Conservation (phyloP, 495 filamentous ascomycete species). For the Apodospora peruviana region DNA sequence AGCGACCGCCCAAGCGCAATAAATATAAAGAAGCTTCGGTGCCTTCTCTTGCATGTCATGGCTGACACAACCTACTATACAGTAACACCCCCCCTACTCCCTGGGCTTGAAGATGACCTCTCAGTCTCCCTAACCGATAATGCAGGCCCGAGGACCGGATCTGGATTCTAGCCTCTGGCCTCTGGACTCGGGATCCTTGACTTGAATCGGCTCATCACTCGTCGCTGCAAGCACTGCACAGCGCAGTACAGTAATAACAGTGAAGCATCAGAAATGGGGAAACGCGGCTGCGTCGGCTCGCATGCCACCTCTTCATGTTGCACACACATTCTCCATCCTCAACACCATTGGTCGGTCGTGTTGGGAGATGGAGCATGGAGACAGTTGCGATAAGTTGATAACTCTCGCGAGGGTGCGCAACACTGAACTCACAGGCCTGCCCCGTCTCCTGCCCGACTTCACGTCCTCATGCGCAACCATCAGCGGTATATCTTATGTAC, state of each 20-base stretch:
- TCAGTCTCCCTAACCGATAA: neutral
- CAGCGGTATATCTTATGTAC: no score
- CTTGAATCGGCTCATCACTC: neutral
- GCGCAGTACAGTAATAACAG: neutral
- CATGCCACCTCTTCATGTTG: neutral
- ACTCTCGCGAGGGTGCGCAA: constrained; percentile 2
- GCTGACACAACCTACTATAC: neutral
- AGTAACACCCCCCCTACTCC: neutral
- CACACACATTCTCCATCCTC: neutral
- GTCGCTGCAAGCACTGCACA: neutral
- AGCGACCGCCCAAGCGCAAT: neutral
- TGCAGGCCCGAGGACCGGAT: no score
- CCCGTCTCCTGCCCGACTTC: neutral
- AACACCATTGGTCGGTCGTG: neutral
- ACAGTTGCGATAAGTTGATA: neutral
- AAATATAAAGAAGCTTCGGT: constrained; percentile 12
- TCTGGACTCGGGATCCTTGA: neutral
- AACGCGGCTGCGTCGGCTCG: neutral
- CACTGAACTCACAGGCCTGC: neutral
- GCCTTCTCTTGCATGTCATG: constrained; percentile 17
- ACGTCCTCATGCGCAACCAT: no score
- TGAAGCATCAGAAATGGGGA: neutral
- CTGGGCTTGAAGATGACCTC: neutral
- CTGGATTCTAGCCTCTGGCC: neutral
- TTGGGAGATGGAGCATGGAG: neutral